Evolutionary conservation across 1,284 basidiomycete genomes (phyloP).

Genomic region (Phellopilus nigrolimitatus): DNA sequence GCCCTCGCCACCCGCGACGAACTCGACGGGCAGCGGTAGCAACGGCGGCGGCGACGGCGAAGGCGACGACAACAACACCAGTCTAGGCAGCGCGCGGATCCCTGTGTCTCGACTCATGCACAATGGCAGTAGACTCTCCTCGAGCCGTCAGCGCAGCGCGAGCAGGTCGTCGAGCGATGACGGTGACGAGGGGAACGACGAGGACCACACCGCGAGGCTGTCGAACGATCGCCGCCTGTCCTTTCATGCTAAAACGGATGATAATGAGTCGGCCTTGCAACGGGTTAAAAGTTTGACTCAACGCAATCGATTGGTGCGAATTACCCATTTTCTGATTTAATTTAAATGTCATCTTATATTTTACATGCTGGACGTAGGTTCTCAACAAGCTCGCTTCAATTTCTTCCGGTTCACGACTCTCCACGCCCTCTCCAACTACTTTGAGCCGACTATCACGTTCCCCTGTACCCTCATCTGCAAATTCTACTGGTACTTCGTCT

Average conservation of each 20-base stretch:
- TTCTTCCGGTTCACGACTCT: constrained; percentile 47
- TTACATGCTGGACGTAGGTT: constrained; percentile 40
- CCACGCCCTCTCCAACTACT: constrained; percentile 36
- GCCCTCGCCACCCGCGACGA: constrained; percentile 74
- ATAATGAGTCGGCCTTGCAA: constrained; percentile 55
- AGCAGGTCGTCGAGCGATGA: constrained; percentile 36
- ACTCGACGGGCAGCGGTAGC: constrained; percentile 75
- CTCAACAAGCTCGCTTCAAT: constrained; percentile 61
- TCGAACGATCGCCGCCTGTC: constrained; percentile 31
- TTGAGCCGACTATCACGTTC: constrained; percentile 29
- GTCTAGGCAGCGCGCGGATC: constrained; percentile 42
- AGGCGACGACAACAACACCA: constrained; percentile 52
- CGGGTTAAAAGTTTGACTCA: constrained; percentile 64
- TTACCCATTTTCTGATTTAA: constrained; percentile 5
- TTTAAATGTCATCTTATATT: constrained; percentile 2
- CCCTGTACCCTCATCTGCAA: constrained; percentile 29
- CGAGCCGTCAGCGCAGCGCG: constrained; percentile 26
- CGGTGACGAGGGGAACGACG: constrained; percentile 40
- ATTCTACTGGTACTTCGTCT: constrained; percentile 29
- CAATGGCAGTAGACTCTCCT: constrained; percentile 30
- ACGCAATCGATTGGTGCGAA: constrained; percentile 62
- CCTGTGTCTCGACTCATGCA: constrained; percentile 32
- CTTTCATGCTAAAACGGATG: constrained; percentile 33
- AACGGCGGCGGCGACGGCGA: constrained; percentile 68
- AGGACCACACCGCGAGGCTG: constrained; percentile 64